Evolutionary conservation across 2,329 filamentous ascomycete species (phyloP), one percentile per base, ranked within the genome.

Genomic region (Penicillium sp.): DNA sequence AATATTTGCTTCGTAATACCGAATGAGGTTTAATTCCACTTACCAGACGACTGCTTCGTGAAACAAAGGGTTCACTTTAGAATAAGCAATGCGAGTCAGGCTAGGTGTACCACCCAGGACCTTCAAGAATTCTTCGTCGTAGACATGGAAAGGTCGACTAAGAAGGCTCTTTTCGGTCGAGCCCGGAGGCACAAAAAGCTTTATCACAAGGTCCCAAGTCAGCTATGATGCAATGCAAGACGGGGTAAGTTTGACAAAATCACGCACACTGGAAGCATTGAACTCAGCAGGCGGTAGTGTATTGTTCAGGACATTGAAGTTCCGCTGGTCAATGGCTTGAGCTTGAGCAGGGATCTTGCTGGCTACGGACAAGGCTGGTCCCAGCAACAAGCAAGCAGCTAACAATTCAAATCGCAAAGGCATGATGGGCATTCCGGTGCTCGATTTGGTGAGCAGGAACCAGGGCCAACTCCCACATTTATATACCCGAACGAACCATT

Each of bases 1-100:
- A 46, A 26, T 12, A 8, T 32, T 15, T 27, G 17, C 10, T 47
- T 3, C 29, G 17, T 24, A 41, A 29, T 20, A 10, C 29, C 3
- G 18, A 15, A 18, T 3, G 36, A 17, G 18, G 15, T 18, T 46
- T 10, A 6, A 29, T 7, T 9, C 15, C 9, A 7, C 44, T 27
- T 57, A 57, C 55, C 55, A 57, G n/a, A 57, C 55, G 13, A 57
- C 55, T 6, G 55, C 55, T 30, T 57, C 55, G 17, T 57, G 55
- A 15, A 36, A 57, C 9, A 57, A 12, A 20, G 55, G 55, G 20
- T 57, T 39, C 13, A 55, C 55, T 6, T 30, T 17, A 7, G 55
- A 52, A n/a, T 51, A 52, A 4, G 43, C 54, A 23, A 56, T 56
- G 3, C 54, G 48, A n/a, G 54, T 56, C 2, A 56, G 23, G 12